Conservation (phyloP, 2,329 filamentous ascomycete species). For the Kalaharituber pfeilii region DNA sequence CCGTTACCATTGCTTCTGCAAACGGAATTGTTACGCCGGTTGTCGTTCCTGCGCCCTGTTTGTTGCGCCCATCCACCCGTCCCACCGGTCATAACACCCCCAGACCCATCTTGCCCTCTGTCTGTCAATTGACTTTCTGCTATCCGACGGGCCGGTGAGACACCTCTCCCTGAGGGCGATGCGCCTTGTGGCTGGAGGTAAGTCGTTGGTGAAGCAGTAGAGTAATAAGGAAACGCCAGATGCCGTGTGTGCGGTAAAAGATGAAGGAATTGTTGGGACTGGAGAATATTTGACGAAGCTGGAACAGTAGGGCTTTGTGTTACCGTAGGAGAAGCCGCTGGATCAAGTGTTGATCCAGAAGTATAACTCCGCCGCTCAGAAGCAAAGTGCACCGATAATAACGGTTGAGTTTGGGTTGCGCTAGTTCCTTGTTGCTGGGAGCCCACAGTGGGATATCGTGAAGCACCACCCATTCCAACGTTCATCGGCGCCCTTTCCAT, state of each 20-base stretch:
- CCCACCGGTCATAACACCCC: slow-evolving; percentile 4
- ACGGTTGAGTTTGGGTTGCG: slow-evolving; percentile 9
- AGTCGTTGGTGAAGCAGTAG: slow-evolving; percentile 9
- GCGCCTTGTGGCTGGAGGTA: slow-evolving; percentile 8
- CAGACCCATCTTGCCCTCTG: slow-evolving; percentile 6
- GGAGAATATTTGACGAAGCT: slow-evolving; percentile 3
- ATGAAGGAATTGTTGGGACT: slow-evolving; percentile 12
- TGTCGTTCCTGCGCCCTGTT: slow-evolving; percentile 17
- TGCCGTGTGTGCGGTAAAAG: slow-evolving; percentile 12
- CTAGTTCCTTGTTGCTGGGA: slow-evolving; percentile 8
- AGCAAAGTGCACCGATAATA: slow-evolving; percentile 9
- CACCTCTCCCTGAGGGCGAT: slow-evolving; percentile 14
- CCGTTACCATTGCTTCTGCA: slow-evolving; percentile 12
- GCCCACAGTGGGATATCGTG: background rate
- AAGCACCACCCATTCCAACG: background rate
- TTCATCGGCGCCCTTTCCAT: slow-evolving; percentile 2
- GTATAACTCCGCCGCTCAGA: slow-evolving; percentile 7
- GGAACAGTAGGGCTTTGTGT: slow-evolving; percentile 8
- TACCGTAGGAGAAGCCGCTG: slow-evolving; percentile 14
- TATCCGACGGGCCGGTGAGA: slow-evolving; percentile 12
- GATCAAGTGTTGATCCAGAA: slow-evolving; percentile 10
- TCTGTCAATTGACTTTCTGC: slow-evolving; percentile 17
- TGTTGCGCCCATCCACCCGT: slow-evolving; percentile 13
- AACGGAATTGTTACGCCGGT: slow-evolving; percentile 11
- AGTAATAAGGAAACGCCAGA: slow-evolving; percentile 7